These are phyloP conservation scores for Porcisia hertigi DNA, from an alignment of 208 protist species.

Conservation along the genomic window DNA sequence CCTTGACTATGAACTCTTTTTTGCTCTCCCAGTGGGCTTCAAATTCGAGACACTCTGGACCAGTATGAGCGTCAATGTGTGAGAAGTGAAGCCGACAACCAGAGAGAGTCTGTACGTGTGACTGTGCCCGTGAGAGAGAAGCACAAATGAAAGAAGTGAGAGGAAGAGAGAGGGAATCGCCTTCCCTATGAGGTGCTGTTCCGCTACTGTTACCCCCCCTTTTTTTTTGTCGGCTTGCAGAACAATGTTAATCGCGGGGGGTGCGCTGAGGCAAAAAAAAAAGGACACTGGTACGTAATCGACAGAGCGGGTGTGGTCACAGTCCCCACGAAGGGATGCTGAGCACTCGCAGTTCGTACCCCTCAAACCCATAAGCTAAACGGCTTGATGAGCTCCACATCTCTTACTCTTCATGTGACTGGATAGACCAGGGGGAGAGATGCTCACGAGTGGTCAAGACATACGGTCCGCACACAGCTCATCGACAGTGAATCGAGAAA, in stretches of 20 bases:
- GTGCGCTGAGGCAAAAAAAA: background rate
- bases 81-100: background rate
- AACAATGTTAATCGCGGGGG: background rate
- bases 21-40: background rate
- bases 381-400: background rate
- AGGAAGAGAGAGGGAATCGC: background rate
- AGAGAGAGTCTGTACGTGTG: background rate
- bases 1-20: background rate
- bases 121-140: conserved; percentile 14
- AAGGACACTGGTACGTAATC: background rate
- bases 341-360: background rate
- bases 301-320: background rate
- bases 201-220: background rate
- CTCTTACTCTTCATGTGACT: background rate
- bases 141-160: conserved; percentile 6
- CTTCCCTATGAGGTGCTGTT: background rate
- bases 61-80: background rate
- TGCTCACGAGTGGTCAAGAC: background rate
- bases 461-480: background rate
- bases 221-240: background rate
- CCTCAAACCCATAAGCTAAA: background rate
- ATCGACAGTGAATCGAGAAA: background rate
- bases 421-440: background rate
- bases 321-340: background rate
- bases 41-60: background rate